phyloP scores from a whole-genome alignment of 805 yeast species.

The Candida easanensis region DNA sequence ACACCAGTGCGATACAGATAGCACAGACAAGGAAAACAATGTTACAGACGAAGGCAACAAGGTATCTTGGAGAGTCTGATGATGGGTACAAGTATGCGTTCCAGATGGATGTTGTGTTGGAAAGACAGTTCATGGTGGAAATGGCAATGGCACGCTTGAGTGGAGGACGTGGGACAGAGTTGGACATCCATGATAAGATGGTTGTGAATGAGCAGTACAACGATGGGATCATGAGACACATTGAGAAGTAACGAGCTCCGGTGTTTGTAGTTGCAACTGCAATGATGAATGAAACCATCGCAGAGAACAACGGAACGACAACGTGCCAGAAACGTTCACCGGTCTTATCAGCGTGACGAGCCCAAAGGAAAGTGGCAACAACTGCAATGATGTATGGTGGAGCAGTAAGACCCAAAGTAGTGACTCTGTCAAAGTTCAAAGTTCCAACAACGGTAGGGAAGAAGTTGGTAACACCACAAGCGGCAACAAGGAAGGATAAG shows the following conservation, averaged over 20 bases:
- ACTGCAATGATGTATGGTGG: slow-evolving; percentile 54
- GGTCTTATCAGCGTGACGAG: slow-evolving; percentile 53
- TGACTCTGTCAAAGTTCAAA: slow-evolving; percentile 45
- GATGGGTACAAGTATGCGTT: slow-evolving; percentile 50
- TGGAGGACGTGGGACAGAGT: slow-evolving; percentile 56
- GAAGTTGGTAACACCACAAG: slow-evolving; percentile 49
- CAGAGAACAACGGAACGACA: slow-evolving; percentile 37
- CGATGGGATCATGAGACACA: slow-evolving; percentile 49
- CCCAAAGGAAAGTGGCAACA: slow-evolving; percentile 47
- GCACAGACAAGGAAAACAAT: slow-evolving; percentile 44
- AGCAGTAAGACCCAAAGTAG: slow-evolving; percentile 49
- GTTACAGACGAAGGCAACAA: slow-evolving; percentile 38
- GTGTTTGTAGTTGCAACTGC: slow-evolving; percentile 26
- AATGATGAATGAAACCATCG: slow-evolving; percentile 47
- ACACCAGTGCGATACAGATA: slow-evolving; percentile 36
- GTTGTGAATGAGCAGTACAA: slow-evolving; percentile 54
- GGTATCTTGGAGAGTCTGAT: slow-evolving; percentile 38
- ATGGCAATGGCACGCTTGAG: slow-evolving; percentile 56
- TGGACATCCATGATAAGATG: slow-evolving; percentile 54
- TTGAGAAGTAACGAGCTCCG: slow-evolving; percentile 54
- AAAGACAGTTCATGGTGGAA: slow-evolving; percentile 54
- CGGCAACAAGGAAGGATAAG: slow-evolving; percentile 46
- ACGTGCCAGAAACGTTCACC: slow-evolving; percentile 55
- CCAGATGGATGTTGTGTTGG: slow-evolving; percentile 42
- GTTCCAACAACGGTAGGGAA: slow-evolving; percentile 61